Evolutionary conservation across 2,329 filamentous ascomycete species (phyloP), one percentile per base, ranked within the genome.

Genomic region (Fusarium longipes): DNA sequence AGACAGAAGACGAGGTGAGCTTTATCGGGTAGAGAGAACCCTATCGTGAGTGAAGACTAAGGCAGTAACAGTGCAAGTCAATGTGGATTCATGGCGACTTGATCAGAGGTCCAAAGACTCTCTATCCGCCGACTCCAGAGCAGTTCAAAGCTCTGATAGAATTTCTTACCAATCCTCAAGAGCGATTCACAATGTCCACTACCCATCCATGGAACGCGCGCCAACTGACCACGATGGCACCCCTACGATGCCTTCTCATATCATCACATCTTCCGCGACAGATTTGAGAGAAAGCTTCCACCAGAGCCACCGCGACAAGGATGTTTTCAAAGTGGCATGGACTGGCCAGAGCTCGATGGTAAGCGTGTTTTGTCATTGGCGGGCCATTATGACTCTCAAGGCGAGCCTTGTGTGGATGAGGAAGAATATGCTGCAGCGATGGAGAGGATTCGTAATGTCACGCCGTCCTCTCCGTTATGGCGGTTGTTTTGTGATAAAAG

Each of bases 181-280:
- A n/a, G 27, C 3, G 8, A 29, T 4, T 1, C 4, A 8, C 2
- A 18, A 4, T 54, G 14, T 5, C 66, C 65, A 8, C 44, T 68
- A 8, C 61, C 65, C 0, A 68, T 68, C 1, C 42, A 60, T 2
- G 66, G 32, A 18, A 24, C 50, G 18, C n/a, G 10, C 1, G 8
- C 24, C 1, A 68, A 69, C 7, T 43, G 66, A 6, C 61, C 61
- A 12, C 47, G 66, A 9, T 69, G 65, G 66, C 32, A 58, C 29
- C 27, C 57, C 8, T 68, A 45, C 8, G 9, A 69, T 11, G 65
- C 61, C 4, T 30, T 49, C n/a, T 51, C 39, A 4, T 35, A 33
- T 49, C 35, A 60, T 6, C 60, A 69, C 38, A 68, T 69, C 24
- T 69, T 69, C 12, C 61, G 66, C 1, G 65, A 68, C 17, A 58